These are phyloP conservation scores for Limnanthes douglasii DNA, from an alignment of 345 rosid genomes.

Conservation along the genomic window DNA sequence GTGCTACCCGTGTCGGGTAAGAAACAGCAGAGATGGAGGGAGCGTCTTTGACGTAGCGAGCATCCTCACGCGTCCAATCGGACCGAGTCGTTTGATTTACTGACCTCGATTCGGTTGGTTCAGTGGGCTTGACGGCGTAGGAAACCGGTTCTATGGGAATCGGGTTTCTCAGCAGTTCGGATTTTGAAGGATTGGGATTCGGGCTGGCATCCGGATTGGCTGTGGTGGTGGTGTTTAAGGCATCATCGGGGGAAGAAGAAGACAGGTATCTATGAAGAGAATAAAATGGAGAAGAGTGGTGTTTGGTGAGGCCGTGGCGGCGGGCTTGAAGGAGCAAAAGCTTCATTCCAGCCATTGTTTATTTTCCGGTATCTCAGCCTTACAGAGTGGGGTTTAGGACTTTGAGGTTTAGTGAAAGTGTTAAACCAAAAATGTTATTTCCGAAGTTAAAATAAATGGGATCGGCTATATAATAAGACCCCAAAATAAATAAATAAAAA, in stretches of 20 bases:
- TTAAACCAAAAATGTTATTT: background rate
- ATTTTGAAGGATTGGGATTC: conserved; percentile 6
- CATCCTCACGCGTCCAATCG: conserved; percentile 57
- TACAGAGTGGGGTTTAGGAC: conserved; percentile 5
- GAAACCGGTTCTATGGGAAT: conserved; percentile 39
- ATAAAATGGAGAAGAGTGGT: conserved; percentile 15
- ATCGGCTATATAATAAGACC: too few relatives aligned
- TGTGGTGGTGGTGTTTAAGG: conserved; percentile 9
- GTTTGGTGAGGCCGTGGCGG: conserved; percentile 22
- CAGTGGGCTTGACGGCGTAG: conserved; percentile 43
- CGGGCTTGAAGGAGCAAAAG: conserved; percentile 39
- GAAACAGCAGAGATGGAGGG: conserved; percentile 51
- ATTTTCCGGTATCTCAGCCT: conserved; percentile 8
- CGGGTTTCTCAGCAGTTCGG: conserved; percentile 6
- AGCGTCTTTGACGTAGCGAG: conserved; percentile 52
- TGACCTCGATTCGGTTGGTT: conserved; percentile 8
- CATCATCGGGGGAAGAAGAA: conserved; percentile 17
- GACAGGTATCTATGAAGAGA: conserved; percentile 20
- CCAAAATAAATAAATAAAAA: too few relatives aligned
- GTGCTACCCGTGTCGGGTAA: conserved; percentile 59
- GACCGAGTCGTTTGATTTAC: conserved; percentile 7
- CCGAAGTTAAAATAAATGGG: background rate
- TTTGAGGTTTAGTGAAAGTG: conserved; percentile 8
- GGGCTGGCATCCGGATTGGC: conserved; percentile 4
- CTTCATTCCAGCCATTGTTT: conserved; percentile 32